phyloP scores from a whole-genome alignment of 2,329 filamentous ascomycete genomes.

The Tothia fuscella region DNA sequence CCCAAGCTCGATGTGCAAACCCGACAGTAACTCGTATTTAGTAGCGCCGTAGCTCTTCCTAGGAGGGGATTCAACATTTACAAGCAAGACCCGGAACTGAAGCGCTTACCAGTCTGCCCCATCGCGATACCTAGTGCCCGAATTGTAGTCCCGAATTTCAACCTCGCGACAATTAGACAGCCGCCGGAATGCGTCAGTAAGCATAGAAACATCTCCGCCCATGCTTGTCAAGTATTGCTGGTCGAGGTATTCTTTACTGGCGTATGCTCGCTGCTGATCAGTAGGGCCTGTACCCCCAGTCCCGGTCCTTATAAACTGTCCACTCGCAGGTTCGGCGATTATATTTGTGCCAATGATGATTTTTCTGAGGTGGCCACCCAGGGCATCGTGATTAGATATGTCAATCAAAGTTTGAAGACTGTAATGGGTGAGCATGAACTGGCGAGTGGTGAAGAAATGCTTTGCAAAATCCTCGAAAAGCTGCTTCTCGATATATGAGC shows the following conservation, averaged over 20 bases:
- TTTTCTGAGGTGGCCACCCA: slow-evolving; percentile 13
- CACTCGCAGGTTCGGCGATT: background rate
- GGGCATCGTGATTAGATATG: slow-evolving; percentile 27
- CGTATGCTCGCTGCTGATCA: background rate
- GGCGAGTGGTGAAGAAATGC: slow-evolving; percentile 54
- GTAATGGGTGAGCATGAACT: slow-evolving; percentile 50
- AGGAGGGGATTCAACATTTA: no score
- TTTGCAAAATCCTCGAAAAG: slow-evolving; percentile 44
- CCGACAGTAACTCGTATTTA: background rate
- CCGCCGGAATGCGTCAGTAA: background rate
- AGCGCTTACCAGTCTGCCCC: background rate
- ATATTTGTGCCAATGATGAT: background rate
- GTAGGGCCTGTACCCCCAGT: background rate
- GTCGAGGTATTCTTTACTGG: background rate
- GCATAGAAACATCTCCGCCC: background rate
- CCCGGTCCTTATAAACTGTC: no score
- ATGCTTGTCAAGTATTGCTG: background rate
- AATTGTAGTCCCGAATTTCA: background rate
- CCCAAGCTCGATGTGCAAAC: background rate
- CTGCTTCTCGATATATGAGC: slow-evolving; percentile 41
- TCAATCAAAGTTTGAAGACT: slow-evolving; percentile 42
- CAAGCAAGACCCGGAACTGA: no score
- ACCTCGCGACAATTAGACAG: background rate
- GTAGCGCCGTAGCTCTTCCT: background rate
- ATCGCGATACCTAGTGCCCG: background rate